Evolutionary conservation across 139 green algal genomes (phyloP), one percentile per base, ranked within the genome.

Genomic region (Edaphochlamys debaryana): DNA sequence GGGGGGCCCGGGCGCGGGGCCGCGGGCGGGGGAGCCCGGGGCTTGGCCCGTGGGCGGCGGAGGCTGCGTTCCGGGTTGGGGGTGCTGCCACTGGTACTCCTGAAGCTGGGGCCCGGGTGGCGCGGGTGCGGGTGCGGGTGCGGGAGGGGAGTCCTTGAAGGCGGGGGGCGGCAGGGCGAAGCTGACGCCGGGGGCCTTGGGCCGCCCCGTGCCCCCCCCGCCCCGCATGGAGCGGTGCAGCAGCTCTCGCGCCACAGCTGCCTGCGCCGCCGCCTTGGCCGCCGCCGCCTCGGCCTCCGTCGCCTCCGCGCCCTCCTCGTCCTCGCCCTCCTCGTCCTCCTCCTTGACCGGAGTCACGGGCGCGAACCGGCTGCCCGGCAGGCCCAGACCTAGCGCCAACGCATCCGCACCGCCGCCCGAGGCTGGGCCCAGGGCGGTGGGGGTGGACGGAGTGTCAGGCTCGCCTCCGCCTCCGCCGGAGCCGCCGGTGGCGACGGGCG

Each of bases 1-100:
- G 23, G 50, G 50, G 23, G 50, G 23, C 50, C 23, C 23, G 20
- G 7, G 50, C 50, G n/a, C 50, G 50, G 20, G 20, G 50, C 7
- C 50, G 50, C 8, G 20, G 50, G 20, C 50, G 25, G 25, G 20
- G 20, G 50, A 19, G 20, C 20, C 20, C 50, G 20, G 50, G 6
- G 50, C 50, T 22, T 29, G 23, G 50, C 19, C 25, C 19, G 23
- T 25, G 9, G 25, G 19, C 17, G 56, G 19, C 25, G 17, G 6
- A 9, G 23, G 25, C 48, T 25, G 63, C 45, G 23, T 63, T 63
- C 38, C 30, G 42, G 63, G n/a, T 34, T 54, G 78, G 37, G 78
- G 78, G 45, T 73, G 77, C 7, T 50, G 40, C 77, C 63, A 74
- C 63, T 74, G 63, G 32, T 75, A 83, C 48, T 73, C 77, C 77